Evolutionary conservation across 331 rosid species (phyloP).

Genomic region (Rhamnella rubrinervis): DNA sequence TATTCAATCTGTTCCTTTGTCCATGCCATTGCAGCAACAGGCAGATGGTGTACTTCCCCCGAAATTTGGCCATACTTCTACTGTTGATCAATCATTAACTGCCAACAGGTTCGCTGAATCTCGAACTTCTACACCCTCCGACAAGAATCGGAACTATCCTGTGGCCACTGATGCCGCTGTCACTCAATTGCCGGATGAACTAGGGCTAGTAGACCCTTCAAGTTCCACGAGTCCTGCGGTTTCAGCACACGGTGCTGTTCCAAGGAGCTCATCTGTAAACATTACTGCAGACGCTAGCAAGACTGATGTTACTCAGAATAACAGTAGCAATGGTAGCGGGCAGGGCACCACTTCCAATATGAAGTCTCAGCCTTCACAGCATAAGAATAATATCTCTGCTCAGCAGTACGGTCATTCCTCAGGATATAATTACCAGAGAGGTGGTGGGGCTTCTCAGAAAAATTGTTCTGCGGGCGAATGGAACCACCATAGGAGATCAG

Average conservation of each 20-base stretch:
- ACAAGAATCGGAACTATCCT: slow-evolving; percentile 52
- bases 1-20: slow-evolving; percentile 56
- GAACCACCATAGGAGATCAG: slow-evolving; percentile 63
- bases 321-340: slow-evolving; percentile 37
- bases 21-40: slow-evolving; percentile 70
- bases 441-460: slow-evolving; percentile 59
- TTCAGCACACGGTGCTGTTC: slow-evolving; percentile 30
- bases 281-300: slow-evolving; percentile 39
- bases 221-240: slow-evolving; percentile 47
- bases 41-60: slow-evolving; percentile 51
- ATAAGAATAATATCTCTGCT: slow-evolving; percentile 37
- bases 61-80: slow-evolving; percentile 55
- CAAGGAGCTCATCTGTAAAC: slow-evolving; percentile 40
- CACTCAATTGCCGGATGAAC: slow-evolving; percentile 73
- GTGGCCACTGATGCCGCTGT: slow-evolving; percentile 52
- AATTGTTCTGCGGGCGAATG: slow-evolving; percentile 70
- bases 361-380: slow-evolving; percentile 52
- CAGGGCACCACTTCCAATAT: slow-evolving; percentile 43
- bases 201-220: slow-evolving; percentile 61
- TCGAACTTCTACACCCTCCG: slow-evolving; percentile 54
- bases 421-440: slow-evolving; percentile 65
- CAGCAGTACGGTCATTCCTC: slow-evolving; percentile 69
- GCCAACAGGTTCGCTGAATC: slow-evolving; percentile 54
- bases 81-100: slow-evolving; percentile 50
- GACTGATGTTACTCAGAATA: slow-evolving; percentile 47